Conservation (phyloP, 805 yeast species). For the Priceomyces castillae region DNA sequence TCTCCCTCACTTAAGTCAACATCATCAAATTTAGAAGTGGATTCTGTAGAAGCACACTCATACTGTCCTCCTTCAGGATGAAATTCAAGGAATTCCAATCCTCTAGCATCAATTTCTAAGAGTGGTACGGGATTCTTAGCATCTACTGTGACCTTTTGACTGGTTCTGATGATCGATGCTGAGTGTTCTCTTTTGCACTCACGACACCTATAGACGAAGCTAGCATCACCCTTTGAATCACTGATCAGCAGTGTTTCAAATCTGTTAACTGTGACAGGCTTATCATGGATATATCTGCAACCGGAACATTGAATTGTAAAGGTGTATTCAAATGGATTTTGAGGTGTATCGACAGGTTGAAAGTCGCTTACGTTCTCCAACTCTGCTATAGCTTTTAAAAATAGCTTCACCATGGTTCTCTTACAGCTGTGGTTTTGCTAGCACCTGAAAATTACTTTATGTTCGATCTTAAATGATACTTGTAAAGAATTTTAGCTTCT, state of each 20-base stretch:
- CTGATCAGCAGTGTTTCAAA: constrained; percentile 62
- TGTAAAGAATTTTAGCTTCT: no score
- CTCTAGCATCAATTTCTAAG: constrained; percentile 80
- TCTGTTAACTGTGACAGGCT: constrained; percentile 64
- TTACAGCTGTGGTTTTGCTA: no score
- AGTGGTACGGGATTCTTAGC: constrained; percentile 40
- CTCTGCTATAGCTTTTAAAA: constrained; percentile 41
- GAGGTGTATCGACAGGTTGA: constrained; percentile 57
- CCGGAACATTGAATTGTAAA: constrained; percentile 72
- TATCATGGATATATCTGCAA: constrained; percentile 76
- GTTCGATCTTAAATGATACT: no score
- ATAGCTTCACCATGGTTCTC: constrained; percentile 36
- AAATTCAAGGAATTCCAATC: constrained; percentile 69
- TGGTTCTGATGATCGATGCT: constrained; percentile 31
- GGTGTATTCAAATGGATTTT: constrained; percentile 68
- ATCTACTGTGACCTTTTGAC: constrained; percentile 35
- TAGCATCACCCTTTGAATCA: constrained; percentile 80
- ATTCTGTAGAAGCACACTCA: constrained; percentile 51
- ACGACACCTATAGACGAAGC: constrained; percentile 74
- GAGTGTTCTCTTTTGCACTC: constrained; percentile 50
- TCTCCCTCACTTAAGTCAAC: constrained; percentile 77
- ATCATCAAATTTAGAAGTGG: constrained; percentile 53
- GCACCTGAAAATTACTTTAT: no score
- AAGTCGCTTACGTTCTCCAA: constrained; percentile 55
- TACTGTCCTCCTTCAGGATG: constrained; percentile 64